Base-by-base conservation (phyloP, 768 basidiomycete species). In the Boletus sensibilis region DNA sequence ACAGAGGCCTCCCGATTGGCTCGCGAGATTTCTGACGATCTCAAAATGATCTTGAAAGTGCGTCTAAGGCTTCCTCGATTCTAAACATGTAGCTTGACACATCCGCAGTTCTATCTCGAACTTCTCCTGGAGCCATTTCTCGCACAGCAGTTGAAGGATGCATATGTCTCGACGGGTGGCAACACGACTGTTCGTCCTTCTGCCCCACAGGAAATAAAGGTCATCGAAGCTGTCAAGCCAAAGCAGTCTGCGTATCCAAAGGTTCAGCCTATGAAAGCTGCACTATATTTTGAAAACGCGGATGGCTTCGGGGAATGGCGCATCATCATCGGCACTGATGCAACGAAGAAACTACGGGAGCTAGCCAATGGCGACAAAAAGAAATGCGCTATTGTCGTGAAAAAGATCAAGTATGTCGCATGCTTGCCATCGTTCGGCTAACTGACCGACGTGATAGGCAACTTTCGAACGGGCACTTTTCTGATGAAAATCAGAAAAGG, bases 401-500 rank as follows among this genome's bases (percentile, higher is more conserved):
- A 86, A 71, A 90, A 89, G 66, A 86, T 90, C 64, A 82, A 77
- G 88, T 86, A 47, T 27, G 77, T 63, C 3, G 6, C 13, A 10
- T 39, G 34, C 37, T 51, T 50, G 9, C 7, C 10, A 23, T 34
- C 27, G 13, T 37, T n/a, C 39, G 11, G 29, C n/a, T 7, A 48
- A 31, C 35, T 56, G 39, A 55, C 37, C 5, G 3, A 35, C 8
- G 10, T 33, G 23, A 31, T 43, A 89, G 88, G 64, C 84, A 89
- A 57, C 76, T 90, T 12, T 90, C 88, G 0, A 78, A 80, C 4
- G 88, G 87, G 0, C 80, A 83, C 53, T 88, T 90, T 62, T 88
- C 87, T 1, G 75, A 76, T 12, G 82, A 85, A 54, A 89, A 88
- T 58, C 85, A 88, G 60, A 86, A 86, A 67, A 70, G 78, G 8